A percentile compares a stretch with the other conserved stretches of the same genome.
Conservation (phyloP, 176 grass and related monocot species). For the Bolboschoenus planiculmis region DNA sequence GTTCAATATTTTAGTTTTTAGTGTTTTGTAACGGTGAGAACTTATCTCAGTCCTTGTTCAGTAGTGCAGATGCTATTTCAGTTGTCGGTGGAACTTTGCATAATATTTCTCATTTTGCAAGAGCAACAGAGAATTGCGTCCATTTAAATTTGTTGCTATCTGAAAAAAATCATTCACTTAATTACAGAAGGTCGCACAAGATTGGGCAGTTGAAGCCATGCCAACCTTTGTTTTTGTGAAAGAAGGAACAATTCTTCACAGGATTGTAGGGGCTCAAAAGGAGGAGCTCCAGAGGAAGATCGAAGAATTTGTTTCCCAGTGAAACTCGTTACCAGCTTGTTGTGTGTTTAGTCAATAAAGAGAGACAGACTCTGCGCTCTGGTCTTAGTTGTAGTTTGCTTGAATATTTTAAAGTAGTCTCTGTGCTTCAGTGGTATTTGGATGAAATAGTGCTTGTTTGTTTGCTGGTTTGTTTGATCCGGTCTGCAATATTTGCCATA, state of each 20-base stretch:
- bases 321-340: background rate
- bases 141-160: background rate
- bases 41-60: background rate
- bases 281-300: constrained; percentile 34
- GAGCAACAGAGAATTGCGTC: background rate
- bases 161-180: background rate
- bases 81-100: background rate
- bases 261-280: constrained; percentile 26
- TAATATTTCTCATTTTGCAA: background rate
- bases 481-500: background rate
- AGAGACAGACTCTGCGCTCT: background rate
- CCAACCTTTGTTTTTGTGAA: constrained; percentile 36
- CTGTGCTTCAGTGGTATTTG: background rate
- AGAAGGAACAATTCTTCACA: constrained; percentile 30
- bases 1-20: background rate
- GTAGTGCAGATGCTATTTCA: background rate
- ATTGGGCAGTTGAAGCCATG: constrained; percentile 35
- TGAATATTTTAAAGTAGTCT: background rate
- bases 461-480: background rate
- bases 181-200: constrained; percentile 23
- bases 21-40: background rate
- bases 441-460: background rate
- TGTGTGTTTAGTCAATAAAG: background rate
- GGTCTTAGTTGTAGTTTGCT: constrained; percentile 1
- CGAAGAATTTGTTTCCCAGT: constrained; percentile 14